These are phyloP conservation scores for Gonium pectorale DNA, from an alignment of 139 green algal species.

Conservation along the genomic window DNA sequence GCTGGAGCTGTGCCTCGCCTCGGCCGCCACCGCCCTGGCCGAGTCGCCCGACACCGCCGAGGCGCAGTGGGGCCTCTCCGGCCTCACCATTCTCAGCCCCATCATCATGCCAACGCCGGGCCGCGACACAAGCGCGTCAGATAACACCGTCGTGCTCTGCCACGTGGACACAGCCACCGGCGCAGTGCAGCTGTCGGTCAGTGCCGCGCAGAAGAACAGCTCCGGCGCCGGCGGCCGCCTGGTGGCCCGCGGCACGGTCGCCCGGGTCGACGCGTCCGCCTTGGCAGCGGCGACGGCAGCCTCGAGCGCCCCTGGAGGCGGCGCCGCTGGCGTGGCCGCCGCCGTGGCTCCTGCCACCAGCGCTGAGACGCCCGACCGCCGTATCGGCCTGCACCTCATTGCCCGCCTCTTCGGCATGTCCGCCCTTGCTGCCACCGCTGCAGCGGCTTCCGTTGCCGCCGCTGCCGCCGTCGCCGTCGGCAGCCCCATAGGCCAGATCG, in stretches of 20 bases:
- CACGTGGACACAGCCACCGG: conserved; percentile 40
- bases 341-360: neutral
- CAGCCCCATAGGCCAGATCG: conserved; percentile 10
- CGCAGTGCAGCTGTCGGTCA: conserved; percentile 30
- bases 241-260: neutral
- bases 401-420: neutral
- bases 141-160: conserved; percentile 27
- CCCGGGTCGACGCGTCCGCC: neutral
- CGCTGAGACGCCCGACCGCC: neutral
- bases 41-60: conserved; percentile 16
- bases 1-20: conserved; percentile 67
- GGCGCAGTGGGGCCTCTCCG: conserved; percentile 33
- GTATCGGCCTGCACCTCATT: neutral
- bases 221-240: neutral
- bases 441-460: neutral
- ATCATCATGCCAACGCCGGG: conserved; percentile 52
- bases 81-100: conserved; percentile 47
- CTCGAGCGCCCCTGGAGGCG: too few species aligned
- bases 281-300: neutral
- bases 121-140: neutral
- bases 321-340: neutral
- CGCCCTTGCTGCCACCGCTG: neutral
- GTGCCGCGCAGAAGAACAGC: neutral
- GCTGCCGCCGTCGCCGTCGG: too few species aligned
- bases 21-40: conserved; percentile 38